A percentile compares a stretch with the other conserved stretches of the same genome.
Evolutionary conservation across 805 yeast species (phyloP).

Genomic region (Yarrowia keelungensis): DNA sequence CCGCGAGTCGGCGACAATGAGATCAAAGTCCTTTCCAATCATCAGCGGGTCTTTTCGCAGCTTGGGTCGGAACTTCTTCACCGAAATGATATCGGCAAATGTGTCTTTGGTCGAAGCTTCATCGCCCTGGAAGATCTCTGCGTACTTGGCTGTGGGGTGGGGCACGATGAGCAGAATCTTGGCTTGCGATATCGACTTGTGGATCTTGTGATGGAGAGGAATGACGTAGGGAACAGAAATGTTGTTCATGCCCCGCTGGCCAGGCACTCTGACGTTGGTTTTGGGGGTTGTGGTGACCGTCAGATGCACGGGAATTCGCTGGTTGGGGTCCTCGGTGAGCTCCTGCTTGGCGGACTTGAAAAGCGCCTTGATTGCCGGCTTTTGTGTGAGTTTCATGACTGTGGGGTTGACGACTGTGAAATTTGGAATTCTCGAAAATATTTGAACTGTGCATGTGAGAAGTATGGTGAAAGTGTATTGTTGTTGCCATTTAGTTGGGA

Average conservation of each 20-base stretch:
- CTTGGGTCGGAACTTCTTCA: slow-evolving; percentile 61
- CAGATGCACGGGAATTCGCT: slow-evolving; percentile 30
- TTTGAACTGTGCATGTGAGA: not conserved
- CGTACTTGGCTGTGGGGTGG: slow-evolving; percentile 70
- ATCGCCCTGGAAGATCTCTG: slow-evolving; percentile 55
- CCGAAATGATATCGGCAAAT: slow-evolving; percentile 66
- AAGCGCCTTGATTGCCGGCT: slow-evolving; percentile 41
- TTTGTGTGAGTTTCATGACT: slow-evolving; percentile 21
- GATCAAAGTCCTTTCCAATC: slow-evolving; percentile 55
- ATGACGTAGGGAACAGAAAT: slow-evolving; percentile 42
- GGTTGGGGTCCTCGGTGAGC: slow-evolving; percentile 22
- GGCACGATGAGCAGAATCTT: slow-evolving; percentile 62
- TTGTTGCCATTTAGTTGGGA: not conserved
- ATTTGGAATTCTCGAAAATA: slow-evolving; percentile 6
- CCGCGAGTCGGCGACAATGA: slow-evolving; percentile 72
- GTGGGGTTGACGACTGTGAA: too few species aligned
- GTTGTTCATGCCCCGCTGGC: slow-evolving; percentile 33
- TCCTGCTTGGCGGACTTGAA: slow-evolving; percentile 35
- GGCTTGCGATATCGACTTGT: slow-evolving; percentile 40
- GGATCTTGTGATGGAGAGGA: slow-evolving; percentile 42
- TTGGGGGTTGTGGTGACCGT: slow-evolving; percentile 23
- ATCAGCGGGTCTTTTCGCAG: slow-evolving; percentile 59
- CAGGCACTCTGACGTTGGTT: slow-evolving; percentile 33
- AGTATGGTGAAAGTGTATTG: not conserved
- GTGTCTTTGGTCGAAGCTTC: slow-evolving; percentile 65